Conservation (phyloP, 306 rosid genomes). For the Oemleria cerasiformis region DNA sequence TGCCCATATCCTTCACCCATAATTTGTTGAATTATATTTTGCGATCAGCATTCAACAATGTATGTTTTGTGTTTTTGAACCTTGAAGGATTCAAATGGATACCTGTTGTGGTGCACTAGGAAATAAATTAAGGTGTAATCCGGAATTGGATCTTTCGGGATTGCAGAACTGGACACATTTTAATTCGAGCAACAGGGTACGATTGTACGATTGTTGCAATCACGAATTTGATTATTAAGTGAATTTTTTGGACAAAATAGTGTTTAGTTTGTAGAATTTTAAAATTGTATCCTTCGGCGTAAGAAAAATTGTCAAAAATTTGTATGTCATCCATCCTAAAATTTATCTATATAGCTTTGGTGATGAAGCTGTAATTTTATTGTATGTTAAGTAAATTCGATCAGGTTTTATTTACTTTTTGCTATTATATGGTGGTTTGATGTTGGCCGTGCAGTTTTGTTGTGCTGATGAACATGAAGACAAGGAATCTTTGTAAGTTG, state of each 20-base stretch:
- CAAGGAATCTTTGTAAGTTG: neutral
- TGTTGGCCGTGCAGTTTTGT: neutral
- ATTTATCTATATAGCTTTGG: no score
- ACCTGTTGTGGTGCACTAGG: slow-evolving; percentile 70
- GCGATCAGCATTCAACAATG: neutral
- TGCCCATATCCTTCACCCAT: no score
- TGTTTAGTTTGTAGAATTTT: neutral
- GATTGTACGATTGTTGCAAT: no score
- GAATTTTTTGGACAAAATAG: no score
- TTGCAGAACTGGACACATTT: slow-evolving; percentile 58
- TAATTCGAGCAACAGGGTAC: slow-evolving; percentile 66
- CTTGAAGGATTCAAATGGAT: slow-evolving; percentile 42
- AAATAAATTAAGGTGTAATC: slow-evolving; percentile 66
- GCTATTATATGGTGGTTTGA: neutral
- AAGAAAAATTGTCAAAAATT: no score
- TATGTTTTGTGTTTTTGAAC: neutral
- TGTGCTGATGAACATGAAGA: neutral
- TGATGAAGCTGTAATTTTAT: no score
- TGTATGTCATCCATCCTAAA: neutral
- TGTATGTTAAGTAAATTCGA: neutral
- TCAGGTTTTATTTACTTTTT: no score
- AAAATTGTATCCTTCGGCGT: neutral
- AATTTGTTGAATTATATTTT: neutral
- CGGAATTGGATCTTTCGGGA: slow-evolving; percentile 79
- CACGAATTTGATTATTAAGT: no score